Conservation (phyloP, 2,329 filamentous ascomycete species). For the Orbilia brochopaga region DNA sequence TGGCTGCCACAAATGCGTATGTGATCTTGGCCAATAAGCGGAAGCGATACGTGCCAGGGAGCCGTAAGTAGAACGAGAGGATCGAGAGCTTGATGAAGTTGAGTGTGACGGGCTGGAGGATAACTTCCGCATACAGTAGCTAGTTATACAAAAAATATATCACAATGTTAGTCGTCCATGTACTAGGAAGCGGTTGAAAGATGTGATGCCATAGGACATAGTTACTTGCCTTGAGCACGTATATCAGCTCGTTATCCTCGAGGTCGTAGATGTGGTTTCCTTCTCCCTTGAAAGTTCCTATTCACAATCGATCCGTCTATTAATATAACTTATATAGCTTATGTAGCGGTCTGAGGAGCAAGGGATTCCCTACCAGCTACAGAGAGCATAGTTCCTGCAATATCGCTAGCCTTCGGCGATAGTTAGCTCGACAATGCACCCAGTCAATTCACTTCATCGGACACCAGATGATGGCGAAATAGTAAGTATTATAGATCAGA, state of each 20-base stretch:
- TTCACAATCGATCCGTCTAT: not conserved
- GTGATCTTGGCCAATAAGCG: conserved; percentile 56
- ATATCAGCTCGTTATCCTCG: conserved; percentile 32
- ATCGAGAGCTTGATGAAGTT: conserved; percentile 60
- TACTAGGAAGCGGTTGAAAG: too few relatives aligned
- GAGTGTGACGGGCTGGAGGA: conserved; percentile 38
- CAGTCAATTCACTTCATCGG: too few relatives aligned
- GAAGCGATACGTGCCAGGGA: conserved; percentile 56
- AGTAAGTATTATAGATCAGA: too few relatives aligned
- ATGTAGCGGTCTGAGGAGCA: not conserved
- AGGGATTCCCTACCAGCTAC: conserved; percentile 25
- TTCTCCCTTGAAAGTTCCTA: conserved; percentile 38
- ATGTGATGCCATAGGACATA: too few relatives aligned
- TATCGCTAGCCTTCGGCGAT: conserved; percentile 30
- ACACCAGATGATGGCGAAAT: too few relatives aligned
- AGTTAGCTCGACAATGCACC: not conserved
- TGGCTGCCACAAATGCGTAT: conserved; percentile 56
- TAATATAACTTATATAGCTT: not conserved
- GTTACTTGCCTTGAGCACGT: conserved; percentile 40
- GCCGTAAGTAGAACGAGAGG: conserved; percentile 59
- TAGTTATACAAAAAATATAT: too few relatives aligned
- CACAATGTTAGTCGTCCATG: too few relatives aligned
- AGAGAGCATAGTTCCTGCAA: conserved; percentile 31
- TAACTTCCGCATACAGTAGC: conserved; percentile 43
- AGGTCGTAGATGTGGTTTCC: conserved; percentile 32